Percentiles rank a stretch among this genome's conserved stretches.
These are phyloP conservation scores for Macrolepiota dolichaula DNA, from an alignment of 768 basidiomycete species.

Conservation along the genomic window DNA sequence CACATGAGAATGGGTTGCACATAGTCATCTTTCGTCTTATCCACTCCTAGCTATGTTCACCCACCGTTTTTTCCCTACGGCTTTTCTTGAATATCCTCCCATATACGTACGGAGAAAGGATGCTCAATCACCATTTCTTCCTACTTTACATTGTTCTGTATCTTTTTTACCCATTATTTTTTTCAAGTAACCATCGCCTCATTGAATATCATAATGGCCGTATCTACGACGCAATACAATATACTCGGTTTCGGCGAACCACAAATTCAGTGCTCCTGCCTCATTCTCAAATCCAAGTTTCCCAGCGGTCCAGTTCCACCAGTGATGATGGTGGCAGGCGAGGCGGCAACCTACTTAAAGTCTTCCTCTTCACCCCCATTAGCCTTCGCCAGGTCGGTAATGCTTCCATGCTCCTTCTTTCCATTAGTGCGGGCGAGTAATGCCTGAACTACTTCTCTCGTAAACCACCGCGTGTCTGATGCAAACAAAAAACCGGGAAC, in stretches of 20 bases:
- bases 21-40: too few species aligned
- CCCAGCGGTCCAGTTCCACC: slow-evolving; percentile 81
- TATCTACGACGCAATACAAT: background rate
- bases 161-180: too few species aligned
- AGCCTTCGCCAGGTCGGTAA: slow-evolving; percentile 20
- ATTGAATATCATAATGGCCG: too few species aligned
- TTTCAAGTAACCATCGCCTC: too few species aligned
- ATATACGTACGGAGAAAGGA: too few species aligned
- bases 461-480: slow-evolving; percentile 87
- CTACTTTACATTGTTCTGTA: too few species aligned
- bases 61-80: too few species aligned
- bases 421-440: slow-evolving; percentile 54
- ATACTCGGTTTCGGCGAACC: background rate
- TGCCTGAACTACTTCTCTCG: slow-evolving; percentile 63
- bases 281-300: slow-evolving; percentile 37
- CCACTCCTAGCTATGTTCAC: too few species aligned
- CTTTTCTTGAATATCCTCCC: too few species aligned
- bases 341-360: slow-evolving; percentile 80
- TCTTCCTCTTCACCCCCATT: slow-evolving; percentile 29
- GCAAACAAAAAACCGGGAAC: too few species aligned
- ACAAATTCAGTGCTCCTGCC: background rate
- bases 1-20: too few species aligned
- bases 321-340: slow-evolving; percentile 71
- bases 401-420: slow-evolving; percentile 9
- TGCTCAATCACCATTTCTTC: too few species aligned